Evolutionary conservation across 1,284 basidiomycete genomes (phyloP).

Genomic region (Microbotryum intermedium): DNA sequence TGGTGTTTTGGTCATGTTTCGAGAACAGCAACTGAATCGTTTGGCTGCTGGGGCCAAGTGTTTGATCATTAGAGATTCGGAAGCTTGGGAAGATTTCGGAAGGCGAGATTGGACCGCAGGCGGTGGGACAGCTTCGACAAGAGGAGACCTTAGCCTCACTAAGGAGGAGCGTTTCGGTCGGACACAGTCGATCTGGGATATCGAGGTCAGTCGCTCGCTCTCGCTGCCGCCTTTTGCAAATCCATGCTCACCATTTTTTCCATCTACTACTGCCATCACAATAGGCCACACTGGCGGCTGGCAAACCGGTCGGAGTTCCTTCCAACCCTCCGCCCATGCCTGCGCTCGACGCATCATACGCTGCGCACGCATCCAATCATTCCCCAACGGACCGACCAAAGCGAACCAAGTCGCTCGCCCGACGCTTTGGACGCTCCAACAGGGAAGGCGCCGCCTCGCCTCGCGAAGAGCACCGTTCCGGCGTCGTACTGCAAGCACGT

Average conservation of each 20-base stretch:
- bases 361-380: not conserved
- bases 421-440: slow-evolving; percentile 12
- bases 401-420: slow-evolving; percentile 27
- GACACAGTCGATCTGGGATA: slow-evolving; percentile 30
- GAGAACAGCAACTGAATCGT: not conserved
- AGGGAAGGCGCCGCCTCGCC: not conserved
- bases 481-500: not conserved
- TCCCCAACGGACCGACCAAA: slow-evolving; percentile 20
- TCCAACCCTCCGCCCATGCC: slow-evolving; percentile 22
- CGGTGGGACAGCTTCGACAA: slow-evolving; percentile 4
- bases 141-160: slow-evolving; percentile 7
- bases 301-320: slow-evolving; percentile 24
- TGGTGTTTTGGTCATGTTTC: not conserved
- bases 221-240: not conserved
- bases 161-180: slow-evolving; percentile 25
- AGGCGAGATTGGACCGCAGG: slow-evolving; percentile 14
- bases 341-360: slow-evolving; percentile 4
- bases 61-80: slow-evolving; percentile 10
- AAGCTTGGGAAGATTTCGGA: slow-evolving; percentile 30
- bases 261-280: not conserved
- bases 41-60: not conserved
- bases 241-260: not conserved
- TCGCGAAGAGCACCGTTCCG: not conserved
- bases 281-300: slow-evolving; percentile 25
- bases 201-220: slow-evolving; percentile 18